These are phyloP conservation scores for Puccinia hordei DNA, from an alignment of 1,284 basidiomycete species.

Conservation along the genomic window DNA sequence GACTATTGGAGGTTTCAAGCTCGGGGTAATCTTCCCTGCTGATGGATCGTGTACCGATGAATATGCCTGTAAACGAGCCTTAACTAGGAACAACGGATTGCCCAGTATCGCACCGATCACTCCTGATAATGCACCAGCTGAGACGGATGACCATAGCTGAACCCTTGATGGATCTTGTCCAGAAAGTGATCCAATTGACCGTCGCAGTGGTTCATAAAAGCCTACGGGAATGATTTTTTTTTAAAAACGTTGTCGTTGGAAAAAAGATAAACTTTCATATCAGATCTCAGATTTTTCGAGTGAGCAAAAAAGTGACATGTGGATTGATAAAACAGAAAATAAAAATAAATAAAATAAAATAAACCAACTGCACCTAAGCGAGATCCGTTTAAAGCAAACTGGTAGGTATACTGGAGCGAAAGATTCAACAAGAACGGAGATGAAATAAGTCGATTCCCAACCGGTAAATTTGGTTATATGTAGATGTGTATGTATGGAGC, in stretches of 20 bases:
- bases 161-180: constrained; percentile 48
- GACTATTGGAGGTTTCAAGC: constrained; percentile 58
- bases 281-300: not conserved
- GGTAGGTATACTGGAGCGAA: constrained; percentile 55
- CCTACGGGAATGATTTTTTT: constrained; percentile 62
- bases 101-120: constrained; percentile 72
- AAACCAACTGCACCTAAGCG: constrained; percentile 70
- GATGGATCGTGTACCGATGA: constrained; percentile 6
- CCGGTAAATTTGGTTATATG: too few relatives aligned
- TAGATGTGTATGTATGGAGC: not conserved
- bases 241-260: too few relatives aligned
- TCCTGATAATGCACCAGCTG: constrained; percentile 52
- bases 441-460: too few relatives aligned
- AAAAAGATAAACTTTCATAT: not conserved
- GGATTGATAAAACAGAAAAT: constrained; percentile 2
- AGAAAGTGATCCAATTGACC: constrained; percentile 53
- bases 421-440: too few relatives aligned
- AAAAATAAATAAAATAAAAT: not conserved
- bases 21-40: not conserved
- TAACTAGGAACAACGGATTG: constrained; percentile 92
- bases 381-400: constrained; percentile 92
- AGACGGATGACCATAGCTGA: constrained; percentile 52
- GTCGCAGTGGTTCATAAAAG: constrained; percentile 91
- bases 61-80: constrained; percentile 89
- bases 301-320: not conserved